Evolutionary conservation across 2,329 filamentous ascomycete genomes (phyloP).

Genomic region (Fusarium siculi): DNA sequence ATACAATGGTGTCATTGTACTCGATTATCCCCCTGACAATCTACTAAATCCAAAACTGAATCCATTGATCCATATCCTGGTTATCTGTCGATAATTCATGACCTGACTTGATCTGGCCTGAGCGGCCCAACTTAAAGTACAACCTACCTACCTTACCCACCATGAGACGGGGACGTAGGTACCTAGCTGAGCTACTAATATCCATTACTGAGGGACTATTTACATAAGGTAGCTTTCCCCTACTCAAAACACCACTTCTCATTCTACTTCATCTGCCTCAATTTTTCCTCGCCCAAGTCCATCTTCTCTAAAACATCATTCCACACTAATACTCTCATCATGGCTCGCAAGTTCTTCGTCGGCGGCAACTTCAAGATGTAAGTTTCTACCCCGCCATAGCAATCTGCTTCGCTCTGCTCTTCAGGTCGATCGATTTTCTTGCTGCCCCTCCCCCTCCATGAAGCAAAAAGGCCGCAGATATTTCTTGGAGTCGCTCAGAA

Average conservation of each 20-base stretch:
- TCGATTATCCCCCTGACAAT: background rate
- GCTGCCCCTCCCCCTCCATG: slow-evolving; percentile 27
- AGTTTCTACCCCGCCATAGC: slow-evolving; percentile 50
- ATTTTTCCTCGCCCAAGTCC: slow-evolving; percentile 4
- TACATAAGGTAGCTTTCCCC: slow-evolving; percentile 23
- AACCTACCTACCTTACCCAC: slow-evolving; percentile 4
- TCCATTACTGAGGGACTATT: slow-evolving; percentile 16
- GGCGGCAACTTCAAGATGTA: slow-evolving; percentile 99
- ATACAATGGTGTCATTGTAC: background rate
- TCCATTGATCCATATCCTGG: slow-evolving; percentile 19
- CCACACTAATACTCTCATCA: slow-evolving; percentile 62
- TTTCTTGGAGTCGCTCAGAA: slow-evolving; percentile 5
- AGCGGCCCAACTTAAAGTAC: slow-evolving; percentile 27
- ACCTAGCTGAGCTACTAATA: slow-evolving; percentile 19
- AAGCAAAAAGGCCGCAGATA: slow-evolving; percentile 46
- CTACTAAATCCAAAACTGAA: background rate
- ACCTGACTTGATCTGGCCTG: slow-evolving; percentile 36
- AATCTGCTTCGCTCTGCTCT: slow-evolving; percentile 9
- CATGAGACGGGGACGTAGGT: background rate
- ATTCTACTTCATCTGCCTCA: slow-evolving; percentile 15
- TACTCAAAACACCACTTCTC: slow-evolving; percentile 5
- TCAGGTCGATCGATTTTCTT: slow-evolving; percentile 2
- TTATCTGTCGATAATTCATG: slow-evolving; percentile 35
- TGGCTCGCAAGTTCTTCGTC: slow-evolving; percentile 97
- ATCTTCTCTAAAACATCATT: slow-evolving; percentile 1